Evolutionary conservation across 768 basidiomycete genomes (phyloP).

Genomic region (Hygrocybe coccinea): DNA sequence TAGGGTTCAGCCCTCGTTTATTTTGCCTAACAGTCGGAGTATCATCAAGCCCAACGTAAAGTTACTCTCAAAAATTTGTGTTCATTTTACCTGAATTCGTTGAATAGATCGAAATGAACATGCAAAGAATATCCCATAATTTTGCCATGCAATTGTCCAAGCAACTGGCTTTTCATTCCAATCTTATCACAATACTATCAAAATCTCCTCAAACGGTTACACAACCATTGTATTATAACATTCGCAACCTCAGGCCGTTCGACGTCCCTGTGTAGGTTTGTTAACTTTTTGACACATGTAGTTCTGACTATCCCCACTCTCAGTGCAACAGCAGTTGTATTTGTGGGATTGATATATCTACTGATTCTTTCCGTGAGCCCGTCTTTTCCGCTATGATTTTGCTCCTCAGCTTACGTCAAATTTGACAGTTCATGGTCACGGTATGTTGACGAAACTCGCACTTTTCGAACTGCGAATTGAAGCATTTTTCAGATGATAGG

Average conservation of each 20-base stretch:
- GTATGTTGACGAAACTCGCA: conserved; percentile 22
- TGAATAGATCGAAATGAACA: conserved; percentile 1
- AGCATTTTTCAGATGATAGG: conserved; percentile 3
- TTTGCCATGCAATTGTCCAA: conserved; percentile 17
- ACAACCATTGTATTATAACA: conserved; percentile 43
- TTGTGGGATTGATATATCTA: conserved; percentile 51
- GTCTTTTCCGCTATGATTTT: background rate
- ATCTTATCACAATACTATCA: conserved; percentile 34
- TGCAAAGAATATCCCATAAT: conserved; percentile 3
- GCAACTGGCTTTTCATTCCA: conserved; percentile 26
- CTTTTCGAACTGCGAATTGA: background rate
- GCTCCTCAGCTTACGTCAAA: background rate
- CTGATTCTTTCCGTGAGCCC: conserved; percentile 34
- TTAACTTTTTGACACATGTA: background rate
- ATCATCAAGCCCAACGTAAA: conserved; percentile 31
- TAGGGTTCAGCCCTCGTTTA: background rate
- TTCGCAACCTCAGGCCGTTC: conserved; percentile 53
- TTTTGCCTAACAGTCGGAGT: conserved; percentile 25
- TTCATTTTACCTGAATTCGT: conserved; percentile 19
- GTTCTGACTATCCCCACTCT: background rate
- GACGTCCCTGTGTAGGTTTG: conserved; percentile 50
- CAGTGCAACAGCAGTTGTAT: conserved; percentile 51
- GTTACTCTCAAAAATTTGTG: conserved; percentile 17
- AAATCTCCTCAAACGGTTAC: conserved; percentile 48
- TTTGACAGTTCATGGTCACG: conserved; percentile 36